These are phyloP conservation scores for Komagataella kurtzmanii DNA, from an alignment of 805 yeast species.

Conservation along the genomic window DNA sequence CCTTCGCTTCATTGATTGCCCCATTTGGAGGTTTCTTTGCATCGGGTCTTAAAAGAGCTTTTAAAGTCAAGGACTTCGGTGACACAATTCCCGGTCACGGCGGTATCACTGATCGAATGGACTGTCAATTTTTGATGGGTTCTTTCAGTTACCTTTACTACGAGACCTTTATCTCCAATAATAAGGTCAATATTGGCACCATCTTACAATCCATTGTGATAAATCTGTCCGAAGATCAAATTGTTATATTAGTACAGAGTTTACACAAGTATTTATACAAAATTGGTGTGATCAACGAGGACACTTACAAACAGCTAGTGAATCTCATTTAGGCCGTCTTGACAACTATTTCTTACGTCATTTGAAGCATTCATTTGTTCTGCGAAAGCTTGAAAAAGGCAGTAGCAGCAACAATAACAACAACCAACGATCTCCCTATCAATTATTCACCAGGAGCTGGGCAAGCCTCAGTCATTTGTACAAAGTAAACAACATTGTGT, in stretches of 20 bases:
- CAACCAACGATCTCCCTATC: background rate
- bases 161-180: conserved; percentile 77
- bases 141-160: conserved; percentile 85
- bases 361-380: too few species aligned
- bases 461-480: background rate
- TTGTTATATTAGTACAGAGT: conserved; percentile 44
- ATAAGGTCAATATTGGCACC: conserved; percentile 59
- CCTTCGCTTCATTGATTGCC: conserved; percentile 93
- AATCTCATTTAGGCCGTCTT: background rate
- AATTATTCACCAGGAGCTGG: background rate
- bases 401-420: background rate
- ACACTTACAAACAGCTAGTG: conserved; percentile 12
- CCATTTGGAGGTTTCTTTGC: conserved; percentile 99
- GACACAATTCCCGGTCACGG: conserved; percentile 99
- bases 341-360: background rate
- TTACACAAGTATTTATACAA: conserved; percentile 41
- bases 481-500: background rate
- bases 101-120: conserved; percentile 94
- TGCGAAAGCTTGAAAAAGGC: background rate
- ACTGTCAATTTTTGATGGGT: conserved; percentile 97
- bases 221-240: conserved; percentile 53
- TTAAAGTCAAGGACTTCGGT: conserved; percentile 94
- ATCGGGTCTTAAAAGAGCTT: conserved; percentile 92
- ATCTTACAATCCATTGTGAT: conserved; percentile 65
- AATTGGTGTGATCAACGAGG: conserved; percentile 24